Percentiles rank a stretch among this genome's conserved stretches.
Evolutionary conservation across 2,329 filamentous ascomycete genomes (phyloP).

Genomic region (Diaporthe humulicola): DNA sequence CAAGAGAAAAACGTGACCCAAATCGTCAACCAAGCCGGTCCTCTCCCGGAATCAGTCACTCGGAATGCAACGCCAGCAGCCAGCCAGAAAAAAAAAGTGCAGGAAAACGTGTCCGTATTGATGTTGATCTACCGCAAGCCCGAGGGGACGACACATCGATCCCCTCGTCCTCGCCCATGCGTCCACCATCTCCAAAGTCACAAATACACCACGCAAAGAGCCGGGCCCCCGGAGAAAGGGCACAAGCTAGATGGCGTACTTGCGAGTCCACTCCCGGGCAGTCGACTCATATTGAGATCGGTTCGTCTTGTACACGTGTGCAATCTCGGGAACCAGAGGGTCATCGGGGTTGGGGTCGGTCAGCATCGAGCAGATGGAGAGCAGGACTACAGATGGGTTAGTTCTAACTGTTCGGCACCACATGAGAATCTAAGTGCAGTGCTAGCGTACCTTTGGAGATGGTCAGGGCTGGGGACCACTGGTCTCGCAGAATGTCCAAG

Average conservation of each 20-base stretch:
- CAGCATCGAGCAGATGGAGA: constrained; percentile 99
- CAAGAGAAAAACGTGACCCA: constrained; percentile 39
- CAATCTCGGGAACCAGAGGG: constrained; percentile 97
- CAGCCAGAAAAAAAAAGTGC: constrained; percentile 36
- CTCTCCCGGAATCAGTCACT: constrained; percentile 33
- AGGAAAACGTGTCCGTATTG: constrained; percentile 31
- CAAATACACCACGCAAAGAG: constrained; percentile 19
- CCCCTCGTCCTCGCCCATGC: constrained; percentile 18
- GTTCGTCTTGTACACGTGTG: constrained; percentile 99
- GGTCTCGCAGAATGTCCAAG: constrained; percentile 96
- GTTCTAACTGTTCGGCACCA: background rate
- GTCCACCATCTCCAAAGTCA: constrained; percentile 19
- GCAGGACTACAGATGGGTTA: constrained; percentile 74
- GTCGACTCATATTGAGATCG: constrained; percentile 95
- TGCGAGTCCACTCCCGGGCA: constrained; percentile 97
- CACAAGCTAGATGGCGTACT: constrained; percentile 87
- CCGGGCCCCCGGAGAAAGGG: background rate
- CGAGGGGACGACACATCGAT: constrained; percentile 8
- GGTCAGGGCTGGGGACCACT: constrained; percentile 98
- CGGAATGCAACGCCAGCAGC: constrained; percentile 41
- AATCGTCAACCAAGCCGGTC: constrained; percentile 29
- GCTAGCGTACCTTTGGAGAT: constrained; percentile 89
- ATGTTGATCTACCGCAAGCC: constrained; percentile 30
- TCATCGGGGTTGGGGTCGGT: constrained; percentile 99
- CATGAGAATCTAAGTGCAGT: background rate